phyloP scores from a whole-genome alignment of 495 filamentous ascomycete genomes.

The Thermochaetoides thermophila region DNA sequence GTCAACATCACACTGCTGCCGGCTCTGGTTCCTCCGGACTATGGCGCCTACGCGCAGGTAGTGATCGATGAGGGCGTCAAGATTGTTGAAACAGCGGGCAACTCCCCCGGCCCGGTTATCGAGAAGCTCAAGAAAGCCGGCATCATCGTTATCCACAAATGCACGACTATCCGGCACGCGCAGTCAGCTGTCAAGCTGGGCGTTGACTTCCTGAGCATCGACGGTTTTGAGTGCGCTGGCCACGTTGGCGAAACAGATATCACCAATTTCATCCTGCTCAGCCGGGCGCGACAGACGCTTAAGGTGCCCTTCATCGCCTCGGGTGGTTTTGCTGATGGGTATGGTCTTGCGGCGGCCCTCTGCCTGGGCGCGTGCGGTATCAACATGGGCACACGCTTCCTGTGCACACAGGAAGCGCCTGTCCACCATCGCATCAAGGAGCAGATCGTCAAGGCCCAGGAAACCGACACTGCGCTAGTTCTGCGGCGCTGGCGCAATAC shows the following conservation, averaged over 20 bases:
- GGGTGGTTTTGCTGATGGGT: slow-evolving; percentile 88
- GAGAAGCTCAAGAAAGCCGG: slow-evolving; percentile 67
- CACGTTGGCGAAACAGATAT: slow-evolving; percentile 88
- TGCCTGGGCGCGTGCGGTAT: slow-evolving; percentile 84
- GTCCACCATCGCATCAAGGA: slow-evolving; percentile 90
- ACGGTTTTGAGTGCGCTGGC: slow-evolving; percentile 92
- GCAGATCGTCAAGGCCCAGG: slow-evolving; percentile 73
- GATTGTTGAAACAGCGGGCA: slow-evolving; percentile 94
- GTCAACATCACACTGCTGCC: slow-evolving; percentile 96
- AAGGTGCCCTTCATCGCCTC: slow-evolving; percentile 87
- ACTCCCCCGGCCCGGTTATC: slow-evolving; percentile 86
- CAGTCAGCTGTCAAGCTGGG: slow-evolving; percentile 85
- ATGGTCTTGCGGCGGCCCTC: slow-evolving; percentile 86
- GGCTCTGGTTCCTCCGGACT: slow-evolving; percentile 77
- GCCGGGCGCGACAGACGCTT: slow-evolving; percentile 70
- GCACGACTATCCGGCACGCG: slow-evolving; percentile 90
- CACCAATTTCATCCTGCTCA: slow-evolving; percentile 91
- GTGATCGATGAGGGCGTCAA: slow-evolving; percentile 87
- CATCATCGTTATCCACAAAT: slow-evolving; percentile 83
- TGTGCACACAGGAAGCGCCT: slow-evolving; percentile 83
- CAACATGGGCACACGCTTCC: slow-evolving; percentile 92
- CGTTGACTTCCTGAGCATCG: slow-evolving; percentile 91
- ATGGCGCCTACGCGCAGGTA: slow-evolving; percentile 79
- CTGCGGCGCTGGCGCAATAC: slow-evolving; percentile 91
- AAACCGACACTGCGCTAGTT: slow-evolving; percentile 82